Evolutionary conservation across 2,329 filamentous ascomycete species (phyloP).

Genomic region (Penicillium psychrosexuale): DNA sequence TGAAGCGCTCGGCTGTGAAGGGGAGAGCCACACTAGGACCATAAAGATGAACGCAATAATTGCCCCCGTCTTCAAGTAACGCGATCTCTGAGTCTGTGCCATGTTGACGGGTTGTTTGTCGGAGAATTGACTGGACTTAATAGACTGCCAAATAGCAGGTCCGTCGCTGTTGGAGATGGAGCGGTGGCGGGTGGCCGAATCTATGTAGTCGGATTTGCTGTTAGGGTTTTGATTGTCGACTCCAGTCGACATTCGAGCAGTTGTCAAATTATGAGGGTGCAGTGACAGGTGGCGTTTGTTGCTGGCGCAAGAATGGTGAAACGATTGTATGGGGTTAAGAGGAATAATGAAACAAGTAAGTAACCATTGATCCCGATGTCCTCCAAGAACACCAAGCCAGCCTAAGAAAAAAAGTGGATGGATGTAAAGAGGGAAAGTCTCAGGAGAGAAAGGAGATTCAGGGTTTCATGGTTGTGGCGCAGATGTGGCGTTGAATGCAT

Average conservation of each 20-base stretch:
- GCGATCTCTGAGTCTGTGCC: slow-evolving; percentile 60
- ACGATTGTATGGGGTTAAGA: slow-evolving; percentile 22
- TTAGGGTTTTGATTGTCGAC: slow-evolving; percentile 50
- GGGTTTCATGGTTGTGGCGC: slow-evolving; percentile 24
- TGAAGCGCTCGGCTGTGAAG: slow-evolving; percentile 32
- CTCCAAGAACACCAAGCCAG: slow-evolving; percentile 24
- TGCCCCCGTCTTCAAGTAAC: slow-evolving; percentile 61
- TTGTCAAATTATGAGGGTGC: slow-evolving; percentile 15
- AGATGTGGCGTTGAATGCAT: slow-evolving; percentile 22
- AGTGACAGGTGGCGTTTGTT: slow-evolving; percentile 20
- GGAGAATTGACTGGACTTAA: slow-evolving; percentile 47
- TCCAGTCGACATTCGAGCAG: slow-evolving; percentile 55
- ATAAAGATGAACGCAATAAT: slow-evolving; percentile 58
- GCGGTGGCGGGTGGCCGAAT: slow-evolving; percentile 50
- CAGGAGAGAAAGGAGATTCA: slow-evolving; percentile 23
- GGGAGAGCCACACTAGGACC: slow-evolving; percentile 55
- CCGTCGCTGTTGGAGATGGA: slow-evolving; percentile 52
- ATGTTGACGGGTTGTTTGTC: slow-evolving; percentile 48
- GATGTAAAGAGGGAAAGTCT: slow-evolving; percentile 12
- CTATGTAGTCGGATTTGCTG: slow-evolving; percentile 54
- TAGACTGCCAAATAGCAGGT: slow-evolving; percentile 43
- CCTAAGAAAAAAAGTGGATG: slow-evolving; percentile 18
- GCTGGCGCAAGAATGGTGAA: slow-evolving; percentile 22
- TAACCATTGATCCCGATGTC: slow-evolving; percentile 28
- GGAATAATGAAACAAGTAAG: slow-evolving; percentile 7